These are phyloP conservation scores for Claviceps sp. DNA, from an alignment of 2,329 filamentous ascomycete species.

Conservation along the genomic window DNA sequence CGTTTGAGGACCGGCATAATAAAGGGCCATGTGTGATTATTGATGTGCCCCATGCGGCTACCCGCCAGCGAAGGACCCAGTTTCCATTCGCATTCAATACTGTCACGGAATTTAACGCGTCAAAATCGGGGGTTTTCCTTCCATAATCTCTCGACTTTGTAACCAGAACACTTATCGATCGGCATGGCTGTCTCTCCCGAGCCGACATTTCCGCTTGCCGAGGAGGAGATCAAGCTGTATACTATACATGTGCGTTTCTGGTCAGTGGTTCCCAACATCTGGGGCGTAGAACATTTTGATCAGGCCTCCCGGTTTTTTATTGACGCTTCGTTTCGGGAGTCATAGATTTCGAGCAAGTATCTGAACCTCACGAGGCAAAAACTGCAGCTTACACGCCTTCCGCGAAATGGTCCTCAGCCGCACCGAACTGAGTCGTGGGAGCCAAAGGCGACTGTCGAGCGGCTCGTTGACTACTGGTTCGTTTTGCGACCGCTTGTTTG, in stretches of 20 bases:
- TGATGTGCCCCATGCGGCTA: too few relatives aligned
- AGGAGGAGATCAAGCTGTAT: conserved; percentile 39
- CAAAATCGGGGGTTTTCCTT: background rate
- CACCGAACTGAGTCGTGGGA: conserved; percentile 41
- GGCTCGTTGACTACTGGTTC: conserved; percentile 52
- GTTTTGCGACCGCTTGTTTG: conserved; percentile 9
- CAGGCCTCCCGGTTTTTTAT: background rate
- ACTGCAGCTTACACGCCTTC: conserved; percentile 51
- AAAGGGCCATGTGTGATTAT: too few relatives aligned
- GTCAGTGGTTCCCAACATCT: too few relatives aligned
- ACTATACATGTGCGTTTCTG: conserved; percentile 38
- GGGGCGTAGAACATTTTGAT: too few relatives aligned
- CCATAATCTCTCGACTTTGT: background rate
- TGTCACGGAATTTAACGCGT: too few relatives aligned
- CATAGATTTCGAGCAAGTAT: conserved; percentile 51
- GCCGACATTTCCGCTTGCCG: conserved; percentile 10
- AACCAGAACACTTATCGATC: background rate
- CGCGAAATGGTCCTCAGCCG: conserved; percentile 39
- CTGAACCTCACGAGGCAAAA: conserved; percentile 55
- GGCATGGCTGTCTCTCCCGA: conserved; percentile 7
- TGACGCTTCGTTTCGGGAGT: background rate
- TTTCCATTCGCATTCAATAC: too few relatives aligned
- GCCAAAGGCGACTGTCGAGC: conserved; percentile 48
- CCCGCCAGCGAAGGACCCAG: too few relatives aligned
- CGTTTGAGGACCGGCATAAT: too few relatives aligned